Conservation (phyloP, 371 early-diverging fungal genomes). For the Rhizopus stolonifer region DNA sequence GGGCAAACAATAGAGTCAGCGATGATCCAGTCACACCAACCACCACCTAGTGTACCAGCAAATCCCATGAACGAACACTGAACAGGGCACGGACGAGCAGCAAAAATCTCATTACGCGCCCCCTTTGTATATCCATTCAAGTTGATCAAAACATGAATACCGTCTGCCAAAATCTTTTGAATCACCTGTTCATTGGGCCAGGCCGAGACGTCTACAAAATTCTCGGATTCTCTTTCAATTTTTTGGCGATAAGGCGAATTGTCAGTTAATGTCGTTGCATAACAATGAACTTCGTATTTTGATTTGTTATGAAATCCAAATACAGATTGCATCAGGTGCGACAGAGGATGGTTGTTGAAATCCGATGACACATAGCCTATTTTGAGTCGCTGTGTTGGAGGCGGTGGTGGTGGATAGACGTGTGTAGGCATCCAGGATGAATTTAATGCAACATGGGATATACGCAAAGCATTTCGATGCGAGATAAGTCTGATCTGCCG, state of each 20-base stretch:
- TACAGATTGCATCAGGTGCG: slow-evolving; percentile 92
- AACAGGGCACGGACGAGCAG: slow-evolving; percentile 86
- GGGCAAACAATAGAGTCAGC: slow-evolving; percentile 89
- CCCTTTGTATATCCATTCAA: slow-evolving; percentile 95
- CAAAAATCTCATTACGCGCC: slow-evolving; percentile 92
- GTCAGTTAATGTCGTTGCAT: slow-evolving; percentile 82
- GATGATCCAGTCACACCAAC: slow-evolving; percentile 92
- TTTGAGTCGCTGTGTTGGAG: slow-evolving; percentile 60
- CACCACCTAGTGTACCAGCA: slow-evolving; percentile 87
- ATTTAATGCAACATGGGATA: slow-evolving; percentile 66
- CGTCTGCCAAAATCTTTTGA: slow-evolving; percentile 70
- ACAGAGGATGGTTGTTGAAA: slow-evolving; percentile 90
- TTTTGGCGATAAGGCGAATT: slow-evolving; percentile 78
- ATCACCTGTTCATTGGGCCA: slow-evolving; percentile 82
- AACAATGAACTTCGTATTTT: slow-evolving; percentile 74
- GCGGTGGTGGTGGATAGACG: slow-evolving; percentile 80
- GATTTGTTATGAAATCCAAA: slow-evolving; percentile 85
- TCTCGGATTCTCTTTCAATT: slow-evolving; percentile 77
- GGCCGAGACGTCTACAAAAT: slow-evolving; percentile 74
- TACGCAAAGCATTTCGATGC: slow-evolving; percentile 81
- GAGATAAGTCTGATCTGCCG: slow-evolving; percentile 86
- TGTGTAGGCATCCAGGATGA: slow-evolving; percentile 69
- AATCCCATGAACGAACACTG: slow-evolving; percentile 93
- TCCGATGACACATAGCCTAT: slow-evolving; percentile 92
- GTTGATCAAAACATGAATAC: slow-evolving; percentile 86